A percentile compares a stretch with the other conserved stretches of the same genome.
phyloP scores from a whole-genome alignment of 2,329 filamentous ascomycete genomes.

The Diatrype stigma region DNA sequence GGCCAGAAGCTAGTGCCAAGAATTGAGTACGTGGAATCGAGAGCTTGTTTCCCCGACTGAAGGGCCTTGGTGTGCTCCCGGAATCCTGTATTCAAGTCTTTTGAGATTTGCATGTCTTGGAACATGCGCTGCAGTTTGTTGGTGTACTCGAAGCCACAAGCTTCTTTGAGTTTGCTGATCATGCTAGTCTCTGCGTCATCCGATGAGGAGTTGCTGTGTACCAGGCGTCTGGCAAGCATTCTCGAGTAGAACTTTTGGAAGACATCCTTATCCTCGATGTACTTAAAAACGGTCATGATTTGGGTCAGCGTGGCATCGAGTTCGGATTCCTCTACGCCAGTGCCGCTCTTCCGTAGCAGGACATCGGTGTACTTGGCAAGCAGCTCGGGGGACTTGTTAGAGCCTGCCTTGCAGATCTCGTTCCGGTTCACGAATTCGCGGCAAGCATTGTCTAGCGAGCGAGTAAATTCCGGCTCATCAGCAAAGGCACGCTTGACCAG shows the following conservation, averaged over 20 bases:
- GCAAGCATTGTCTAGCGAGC: conserved; percentile 94
- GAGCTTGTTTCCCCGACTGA: conserved; percentile 63
- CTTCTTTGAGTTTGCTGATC: conserved; percentile 99
- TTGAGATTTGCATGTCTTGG: conserved; percentile 98
- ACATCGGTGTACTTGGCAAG: conserved; percentile 94
- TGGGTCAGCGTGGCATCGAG: conserved; percentile 83
- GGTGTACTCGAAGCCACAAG: conserved; percentile 97
- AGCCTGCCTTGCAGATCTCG: conserved; percentile 88
- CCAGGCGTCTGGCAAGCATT: conserved; percentile 90
- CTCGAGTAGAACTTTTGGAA: conserved; percentile 99
- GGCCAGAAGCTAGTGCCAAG: conserved; percentile 98
- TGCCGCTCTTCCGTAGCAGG: conserved; percentile 86
- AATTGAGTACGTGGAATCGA: conserved; percentile 88
- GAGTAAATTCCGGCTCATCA: conserved; percentile 93
- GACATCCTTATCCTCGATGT: conserved; percentile 99
- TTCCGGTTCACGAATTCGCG: conserved; percentile 98
- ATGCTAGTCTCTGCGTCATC: conserved; percentile 98
- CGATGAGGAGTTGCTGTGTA: conserved; percentile 91
- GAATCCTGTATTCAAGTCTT: conserved; percentile 89
- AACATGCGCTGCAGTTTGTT: conserved; percentile 99
- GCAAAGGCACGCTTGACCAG: conserved; percentile 90
- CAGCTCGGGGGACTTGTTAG: conserved; percentile 90
- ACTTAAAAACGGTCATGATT: conserved; percentile 99
- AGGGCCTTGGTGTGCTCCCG: conserved; percentile 67
- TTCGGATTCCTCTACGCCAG: conserved; percentile 89